These are phyloP conservation scores for Pseudocercospora crystallina DNA, from an alignment of 2,329 filamentous ascomycete genomes.

Conservation along the genomic window DNA sequence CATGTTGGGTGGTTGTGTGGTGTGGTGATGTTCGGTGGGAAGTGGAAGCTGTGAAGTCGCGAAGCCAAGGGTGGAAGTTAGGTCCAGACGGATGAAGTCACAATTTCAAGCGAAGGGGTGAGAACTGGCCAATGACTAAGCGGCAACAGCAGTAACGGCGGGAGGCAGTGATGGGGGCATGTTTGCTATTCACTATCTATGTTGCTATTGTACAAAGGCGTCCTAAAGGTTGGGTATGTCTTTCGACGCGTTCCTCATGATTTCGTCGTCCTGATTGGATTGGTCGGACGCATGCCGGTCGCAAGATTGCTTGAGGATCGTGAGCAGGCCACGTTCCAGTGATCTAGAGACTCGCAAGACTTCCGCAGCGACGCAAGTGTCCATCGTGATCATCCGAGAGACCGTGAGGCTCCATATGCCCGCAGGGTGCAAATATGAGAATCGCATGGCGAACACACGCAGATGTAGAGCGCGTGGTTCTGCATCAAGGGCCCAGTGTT, in stretches of 20 bases:
- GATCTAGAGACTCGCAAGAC: no score
- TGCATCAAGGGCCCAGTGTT: no score
- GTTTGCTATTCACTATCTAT: slow-evolving; percentile 24
- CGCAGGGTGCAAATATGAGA: no score
- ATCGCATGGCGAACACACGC: no score
- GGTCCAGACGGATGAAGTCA: slow-evolving; percentile 19
- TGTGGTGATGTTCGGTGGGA: slow-evolving; percentile 26
- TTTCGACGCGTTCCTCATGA: neutral
- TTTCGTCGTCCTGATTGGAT: neutral
- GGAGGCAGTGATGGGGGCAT: slow-evolving; percentile 10
- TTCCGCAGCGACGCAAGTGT: no score
- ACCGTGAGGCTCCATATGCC: no score
- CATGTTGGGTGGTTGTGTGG: slow-evolving; percentile 40
- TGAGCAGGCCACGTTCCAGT: no score
- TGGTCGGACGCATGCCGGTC: no score
- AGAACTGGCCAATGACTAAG: slow-evolving; percentile 20
- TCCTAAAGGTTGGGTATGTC: neutral
- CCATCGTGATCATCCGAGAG: no score
- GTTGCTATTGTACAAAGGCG: slow-evolving; percentile 7
- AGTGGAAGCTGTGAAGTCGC: slow-evolving; percentile 18
- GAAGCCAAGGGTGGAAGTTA: slow-evolving; percentile 12
- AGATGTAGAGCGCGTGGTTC: no score
- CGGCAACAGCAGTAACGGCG: slow-evolving; percentile 4
- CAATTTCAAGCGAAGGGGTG: slow-evolving; percentile 12
- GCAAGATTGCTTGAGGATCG: no score